Conservation (phyloP, 495 filamentous ascomycete genomes). For the Aspergillus ostianus region DNA sequence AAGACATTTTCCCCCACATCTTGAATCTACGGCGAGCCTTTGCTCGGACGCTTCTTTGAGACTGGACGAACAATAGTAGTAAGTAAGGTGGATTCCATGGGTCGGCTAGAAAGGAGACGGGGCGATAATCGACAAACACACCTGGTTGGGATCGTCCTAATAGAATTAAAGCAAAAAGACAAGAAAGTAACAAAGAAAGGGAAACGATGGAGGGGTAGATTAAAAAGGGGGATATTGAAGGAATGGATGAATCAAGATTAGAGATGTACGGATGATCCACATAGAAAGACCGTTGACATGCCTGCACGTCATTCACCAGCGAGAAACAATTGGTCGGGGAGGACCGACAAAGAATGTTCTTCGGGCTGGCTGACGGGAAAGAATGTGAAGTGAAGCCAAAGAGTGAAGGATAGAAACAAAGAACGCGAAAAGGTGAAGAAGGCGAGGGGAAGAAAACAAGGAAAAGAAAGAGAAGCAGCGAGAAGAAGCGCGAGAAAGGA, state of each 20-base stretch:
- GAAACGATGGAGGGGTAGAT: not conserved
- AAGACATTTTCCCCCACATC: conserved; percentile 47
- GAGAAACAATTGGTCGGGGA: not conserved
- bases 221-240: not conserved
- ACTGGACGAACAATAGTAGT: not conserved
- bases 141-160: not conserved
- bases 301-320: conserved; percentile 6
- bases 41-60: conserved; percentile 3
- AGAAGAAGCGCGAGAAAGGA: conserved; percentile 2
- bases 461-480: conserved; percentile 3
- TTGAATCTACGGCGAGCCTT: conserved; percentile 10
- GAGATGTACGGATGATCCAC: not conserved
- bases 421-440: conserved; percentile 10
- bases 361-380: not conserved
- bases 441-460: not conserved
- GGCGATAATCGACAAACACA: not conserved
- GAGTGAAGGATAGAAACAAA: conserved; percentile 10
- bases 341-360: not conserved
- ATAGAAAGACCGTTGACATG: conserved; percentile 3
- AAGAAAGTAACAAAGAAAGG: not conserved
- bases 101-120: not conserved
- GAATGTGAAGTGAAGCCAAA: not conserved
- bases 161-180: not conserved
- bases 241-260: conserved; percentile 4
- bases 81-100: not conserved